Evolutionary conservation across 805 yeast species (phyloP), one percentile per base, ranked within the genome.

Genomic region (Torulaspora maleeae): DNA sequence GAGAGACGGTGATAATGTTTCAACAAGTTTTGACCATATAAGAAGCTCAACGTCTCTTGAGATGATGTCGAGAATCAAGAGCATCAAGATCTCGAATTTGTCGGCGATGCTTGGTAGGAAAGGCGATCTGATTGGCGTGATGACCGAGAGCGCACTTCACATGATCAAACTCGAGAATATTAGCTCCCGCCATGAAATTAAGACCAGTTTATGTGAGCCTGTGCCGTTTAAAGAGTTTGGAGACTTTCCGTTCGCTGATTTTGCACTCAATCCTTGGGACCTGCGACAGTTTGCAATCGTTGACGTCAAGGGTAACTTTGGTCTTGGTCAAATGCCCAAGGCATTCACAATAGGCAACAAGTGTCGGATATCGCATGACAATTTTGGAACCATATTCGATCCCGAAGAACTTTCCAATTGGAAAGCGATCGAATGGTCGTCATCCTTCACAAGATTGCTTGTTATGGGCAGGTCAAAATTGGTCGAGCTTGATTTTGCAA

Each of bases 241-340:
- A 12, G 69, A 67, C 11, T 57, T 60, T 25, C 67, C 68, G 2
- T 66, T 76, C 44, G 72, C 79, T 1, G 79, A 79, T 58, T 62
- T 72, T 9, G 52, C 69, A 2, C 72, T 73, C 42, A 70, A 71
- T 45, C 79, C 80, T 0, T 67, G 64, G 62, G 68, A 73, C 36
- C 48, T 54, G 22, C 49, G 54, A 8, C 60, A 60, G 36, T 60
- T 79, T 49, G 73, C 71, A 0, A 55, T 74, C 1, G 59, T 79
- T 6, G 87, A 82, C 55, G 53, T 68, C 1, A 67, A 69, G 29
- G 87, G 87, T 0, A 73, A 76, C 43, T 77, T 81, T 71, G 68
- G 67, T 2, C 35, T 74, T 1, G 74, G 74, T 56, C 52, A 55
- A 12, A 49, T 55, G 50, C 68, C 52, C 16, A 44, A 29, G 19